Base-by-base conservation (phyloP, 2,329 filamentous ascomycete genomes). In the Huntiella omanensis region DNA sequence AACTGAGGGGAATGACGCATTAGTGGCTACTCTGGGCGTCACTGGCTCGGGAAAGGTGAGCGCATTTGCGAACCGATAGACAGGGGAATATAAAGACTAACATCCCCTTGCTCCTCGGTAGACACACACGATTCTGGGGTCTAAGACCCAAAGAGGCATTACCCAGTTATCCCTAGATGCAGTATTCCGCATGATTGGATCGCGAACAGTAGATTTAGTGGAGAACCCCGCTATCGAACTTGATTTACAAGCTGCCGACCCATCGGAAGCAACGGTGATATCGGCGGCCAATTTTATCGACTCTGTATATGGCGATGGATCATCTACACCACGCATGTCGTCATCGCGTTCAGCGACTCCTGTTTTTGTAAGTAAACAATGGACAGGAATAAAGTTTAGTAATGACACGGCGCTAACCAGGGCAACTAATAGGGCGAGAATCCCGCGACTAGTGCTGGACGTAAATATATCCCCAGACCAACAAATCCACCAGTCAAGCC, bases 101-200 rank as follows among this genome's bases (percentile, higher is more conserved):
- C 43, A 7, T 33, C 10, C 34, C 17, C 16, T 40, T 6, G 22
- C 11, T 19, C 16, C 7, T 16, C n/a, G 16, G 15, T 57, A 95
- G 88, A 92, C 84, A 52, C 88, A 98, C 60, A 98, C 91, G 0
- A 94, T 96, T 50, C 73, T 98, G 12, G 91, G 91, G 47, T 92
- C 84, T 10, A 80, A 79, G 54, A 75, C 73, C 16, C 83, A 95
- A 61, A 80, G 88, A 53, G 91, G 91, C 51, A 66, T 98, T 46
- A 93, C 86, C 0, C 91, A 98, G 60, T 79, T 98, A 56, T 75
- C 85, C 0, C 77, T 98, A 46, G 88, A 96, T 57, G 73, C 92
- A 36, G 70, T 96, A 43, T 98, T 92, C 64, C 77, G 80, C 52
- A 88, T 83, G 39, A 75, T 94, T 43, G 76, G 75, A 49, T 65